These are phyloP conservation scores for Arabidopsis arenosa DNA, from an alignment of 345 rosid genomes.

Conservation along the genomic window DNA sequence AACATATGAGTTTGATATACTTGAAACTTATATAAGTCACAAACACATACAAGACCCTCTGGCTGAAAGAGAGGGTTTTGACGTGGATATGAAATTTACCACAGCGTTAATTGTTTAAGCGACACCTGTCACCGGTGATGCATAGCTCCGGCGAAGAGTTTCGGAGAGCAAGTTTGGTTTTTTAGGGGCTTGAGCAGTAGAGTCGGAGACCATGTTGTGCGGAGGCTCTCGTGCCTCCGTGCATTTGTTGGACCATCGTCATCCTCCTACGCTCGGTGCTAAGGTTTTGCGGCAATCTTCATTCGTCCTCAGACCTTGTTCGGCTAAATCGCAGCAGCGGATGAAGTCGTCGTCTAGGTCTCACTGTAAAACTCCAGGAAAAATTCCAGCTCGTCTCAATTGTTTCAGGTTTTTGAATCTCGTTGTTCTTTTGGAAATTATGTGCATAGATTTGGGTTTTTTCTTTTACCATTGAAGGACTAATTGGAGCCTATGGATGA, in stretches of 20 bases:
- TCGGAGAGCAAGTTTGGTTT: neutral
- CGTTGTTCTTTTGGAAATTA: neutral
- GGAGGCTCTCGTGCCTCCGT: constrained; percentile 68
- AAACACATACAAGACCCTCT: neutral
- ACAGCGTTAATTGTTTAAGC: constrained; percentile 6
- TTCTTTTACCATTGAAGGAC: neutral
- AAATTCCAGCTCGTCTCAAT: constrained; percentile 50
- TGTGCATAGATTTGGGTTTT: neutral
- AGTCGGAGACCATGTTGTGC: constrained; percentile 52
- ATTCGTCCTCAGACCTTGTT: constrained; percentile 45
- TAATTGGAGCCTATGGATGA: neutral
- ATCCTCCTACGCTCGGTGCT: constrained; percentile 30
- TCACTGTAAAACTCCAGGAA: constrained; percentile 54
- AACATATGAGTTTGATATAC: neutral
- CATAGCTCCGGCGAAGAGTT: constrained; percentile 25
- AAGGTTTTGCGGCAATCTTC: constrained; percentile 49
- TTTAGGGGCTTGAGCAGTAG: neutral
- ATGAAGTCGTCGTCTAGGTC: constrained; percentile 45
- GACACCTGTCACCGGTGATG: constrained; percentile 36
- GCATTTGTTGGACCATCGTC: constrained; percentile 51
- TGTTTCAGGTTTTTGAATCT: constrained; percentile 54
- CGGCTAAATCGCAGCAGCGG: constrained; percentile 42
- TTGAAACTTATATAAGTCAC: neutral
- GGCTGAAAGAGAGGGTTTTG: neutral
- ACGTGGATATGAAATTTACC: constrained; percentile 25